phyloP scores from a whole-genome alignment of 2,329 filamentous ascomycete species.

The Teratosphaeria nubilosa region DNA sequence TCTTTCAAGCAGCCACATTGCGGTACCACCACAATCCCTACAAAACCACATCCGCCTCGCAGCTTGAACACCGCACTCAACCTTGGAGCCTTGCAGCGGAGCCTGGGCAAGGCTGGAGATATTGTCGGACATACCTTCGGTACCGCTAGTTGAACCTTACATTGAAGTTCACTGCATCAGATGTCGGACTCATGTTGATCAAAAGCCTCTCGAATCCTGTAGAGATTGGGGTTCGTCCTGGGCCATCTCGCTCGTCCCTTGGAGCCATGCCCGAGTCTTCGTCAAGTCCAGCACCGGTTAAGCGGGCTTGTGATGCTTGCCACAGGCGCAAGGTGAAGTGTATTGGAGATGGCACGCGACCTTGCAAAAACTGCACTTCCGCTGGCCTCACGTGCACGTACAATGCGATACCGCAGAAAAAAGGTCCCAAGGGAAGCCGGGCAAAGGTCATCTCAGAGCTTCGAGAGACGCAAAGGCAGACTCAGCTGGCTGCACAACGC shows the following conservation, averaged over 20 bases:
- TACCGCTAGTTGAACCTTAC: neutral
- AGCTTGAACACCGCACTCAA: neutral
- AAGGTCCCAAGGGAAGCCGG: slow-evolving; percentile 52
- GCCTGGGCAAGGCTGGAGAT: neutral
- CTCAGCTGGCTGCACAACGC: slow-evolving; percentile 33
- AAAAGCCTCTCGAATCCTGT: neutral
- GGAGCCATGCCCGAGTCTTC: slow-evolving; percentile 7
- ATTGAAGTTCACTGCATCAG: neutral
- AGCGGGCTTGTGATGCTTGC: slow-evolving; percentile 29
- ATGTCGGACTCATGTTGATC: neutral
- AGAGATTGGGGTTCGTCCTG: neutral
- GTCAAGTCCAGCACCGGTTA: slow-evolving; percentile 10
- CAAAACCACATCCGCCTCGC: neutral
- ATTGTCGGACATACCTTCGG: neutral
- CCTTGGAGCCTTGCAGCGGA: neutral
- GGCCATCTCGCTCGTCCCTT: neutral
- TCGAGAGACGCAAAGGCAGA: slow-evolving; percentile 41
- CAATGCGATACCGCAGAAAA: slow-evolving; percentile 54
- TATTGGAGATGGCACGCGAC: slow-evolving; percentile 40
- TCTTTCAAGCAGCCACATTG: neutral
- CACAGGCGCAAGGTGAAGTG: slow-evolving; percentile 43
- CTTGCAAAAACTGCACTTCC: slow-evolving; percentile 52
- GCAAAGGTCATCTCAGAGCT: slow-evolving; percentile 55
- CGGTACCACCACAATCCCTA: neutral
- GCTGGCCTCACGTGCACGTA: slow-evolving; percentile 53